Conservation (phyloP, 2,329 filamentous ascomycete genomes). For the Simplicillium aogashimaense region DNA sequence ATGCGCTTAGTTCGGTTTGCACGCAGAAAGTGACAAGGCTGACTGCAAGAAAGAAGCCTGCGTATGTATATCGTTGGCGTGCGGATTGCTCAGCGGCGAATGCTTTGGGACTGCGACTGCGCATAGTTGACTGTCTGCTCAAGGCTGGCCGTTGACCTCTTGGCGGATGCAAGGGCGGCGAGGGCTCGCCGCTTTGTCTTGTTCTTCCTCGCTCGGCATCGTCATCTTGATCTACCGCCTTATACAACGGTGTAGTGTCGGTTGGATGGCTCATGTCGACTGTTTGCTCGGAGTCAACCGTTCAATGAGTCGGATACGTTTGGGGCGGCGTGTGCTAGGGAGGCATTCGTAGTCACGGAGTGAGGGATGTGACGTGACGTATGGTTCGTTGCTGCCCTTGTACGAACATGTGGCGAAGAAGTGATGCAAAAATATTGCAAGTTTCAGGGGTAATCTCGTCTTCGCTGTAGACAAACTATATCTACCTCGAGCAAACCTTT, state of each 20-base stretch:
- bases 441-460: too few relatives aligned
- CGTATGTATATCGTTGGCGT: conserved; percentile 76
- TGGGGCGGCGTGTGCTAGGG: conserved; percentile 5
- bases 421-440: too few relatives aligned
- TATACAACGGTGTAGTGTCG: conserved; percentile 29
- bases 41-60: conserved; percentile 70
- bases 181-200: conserved; percentile 11
- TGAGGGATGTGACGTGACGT: too few relatives aligned
- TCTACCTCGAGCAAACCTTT: too few relatives aligned
- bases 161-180: too few relatives aligned
- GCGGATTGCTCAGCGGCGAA: conserved; percentile 35
- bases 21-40: conserved; percentile 83
- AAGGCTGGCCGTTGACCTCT: conserved; percentile 14
- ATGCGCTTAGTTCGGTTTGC: conserved; percentile 91
- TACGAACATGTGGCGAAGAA: too few relatives aligned
- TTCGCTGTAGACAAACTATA: too few relatives aligned
- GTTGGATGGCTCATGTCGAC: conserved; percentile 6
- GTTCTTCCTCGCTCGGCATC: conserved; percentile 15
- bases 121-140: conserved; percentile 53
- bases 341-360: conserved; percentile 1
- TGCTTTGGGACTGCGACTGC: conserved; percentile 63
- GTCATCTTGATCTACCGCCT: conserved; percentile 15
- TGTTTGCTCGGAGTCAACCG: too few relatives aligned
- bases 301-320: too few relatives aligned
- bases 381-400: too few relatives aligned